Evolutionary conservation across 1,284 basidiomycete genomes (phyloP), one percentile per base, ranked within the genome.

Genomic region (Irpex sp.): DNA sequence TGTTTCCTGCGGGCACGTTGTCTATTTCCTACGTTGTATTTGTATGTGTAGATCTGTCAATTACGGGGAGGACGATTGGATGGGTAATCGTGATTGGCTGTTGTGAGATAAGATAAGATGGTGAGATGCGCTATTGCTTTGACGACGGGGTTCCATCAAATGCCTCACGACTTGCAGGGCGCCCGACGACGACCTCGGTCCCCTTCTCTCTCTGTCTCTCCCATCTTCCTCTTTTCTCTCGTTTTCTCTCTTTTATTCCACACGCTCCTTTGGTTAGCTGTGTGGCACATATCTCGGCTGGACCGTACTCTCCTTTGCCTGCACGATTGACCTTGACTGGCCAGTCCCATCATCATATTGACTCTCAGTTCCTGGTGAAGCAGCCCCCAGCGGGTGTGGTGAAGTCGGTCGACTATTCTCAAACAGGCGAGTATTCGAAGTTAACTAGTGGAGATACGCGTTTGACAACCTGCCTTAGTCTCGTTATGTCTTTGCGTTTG

Each of bases 401-500:
- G 31, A 31, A 57, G 31, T 31, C 21, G 21, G 35, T 15, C 19
- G 50, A 31, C 31, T 55, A n/a, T 55, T 17, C 17, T 55, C 26
- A 26, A 55, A 35, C 21, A 55, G 33, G 53, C 17, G 26, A 55
- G 53, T 55, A 31, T 35, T 31, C 9, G n/a, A 39, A 3, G 4
- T 55, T n/a, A 31, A 15, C n/a, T 15, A 33, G 21, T 11, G 15
- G 5, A 21, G 35, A 21, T 11, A 58, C 7, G n/a, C 36, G 19
- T 26, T 5, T 17, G 26, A 26, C 35, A 53, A 3, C 19, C 13
- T 37, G 47, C 37, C 36, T 39, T 15, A 58, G 57, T 15, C 57
- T 47, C 43, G 57, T 59, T 56, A 84, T 46, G 39, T 46, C 39
- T 46, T 13, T 86, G 83, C 81, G 77, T 66, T 69, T 78, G 56